Conservation (phyloP, 2,329 filamentous ascomycete species). For the Amphichorda felina region DNA sequence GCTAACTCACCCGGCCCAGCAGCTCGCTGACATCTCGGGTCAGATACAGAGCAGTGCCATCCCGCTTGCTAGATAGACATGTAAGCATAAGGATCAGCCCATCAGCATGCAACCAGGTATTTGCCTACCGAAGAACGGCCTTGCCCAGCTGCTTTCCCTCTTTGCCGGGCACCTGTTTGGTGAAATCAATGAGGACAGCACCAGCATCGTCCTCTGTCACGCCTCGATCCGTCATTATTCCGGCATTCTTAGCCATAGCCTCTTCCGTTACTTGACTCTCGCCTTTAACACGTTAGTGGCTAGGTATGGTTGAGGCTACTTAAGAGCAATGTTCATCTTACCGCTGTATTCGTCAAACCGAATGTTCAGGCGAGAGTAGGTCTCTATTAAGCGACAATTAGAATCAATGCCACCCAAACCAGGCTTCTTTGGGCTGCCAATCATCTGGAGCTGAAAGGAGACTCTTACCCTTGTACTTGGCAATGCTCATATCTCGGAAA, state of each 20-base stretch:
- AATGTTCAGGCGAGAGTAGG: slow-evolving; percentile 61
- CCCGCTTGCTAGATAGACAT: slow-evolving; percentile 36
- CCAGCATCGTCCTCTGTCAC: slow-evolving; percentile 61
- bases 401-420: background rate
- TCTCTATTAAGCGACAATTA: slow-evolving; percentile 20
- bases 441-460: no score
- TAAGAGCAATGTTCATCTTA: slow-evolving; percentile 5
- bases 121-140: slow-evolving; percentile 46
- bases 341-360: slow-evolving; percentile 53
- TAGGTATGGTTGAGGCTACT: background rate
- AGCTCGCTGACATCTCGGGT: slow-evolving; percentile 70
- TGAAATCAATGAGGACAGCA: slow-evolving; percentile 61
- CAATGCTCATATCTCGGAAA: slow-evolving; percentile 56
- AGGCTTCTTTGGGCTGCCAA: no score
- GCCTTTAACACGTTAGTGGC: slow-evolving; percentile 31
- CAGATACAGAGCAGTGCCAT: slow-evolving; percentile 66
- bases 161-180: slow-evolving; percentile 54
- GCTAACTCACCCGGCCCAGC: slow-evolving; percentile 37
- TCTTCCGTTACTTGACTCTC: slow-evolving; percentile 61
- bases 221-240: slow-evolving; percentile 49
- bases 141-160: slow-evolving; percentile 58
- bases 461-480: slow-evolving; percentile 40
- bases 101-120: background rate
- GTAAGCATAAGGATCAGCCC: slow-evolving; percentile 1
- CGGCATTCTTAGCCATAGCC: slow-evolving; percentile 52